phyloP scores from a whole-genome alignment of 345 rosid genomes.

The Gossypium raimondii region DNA sequence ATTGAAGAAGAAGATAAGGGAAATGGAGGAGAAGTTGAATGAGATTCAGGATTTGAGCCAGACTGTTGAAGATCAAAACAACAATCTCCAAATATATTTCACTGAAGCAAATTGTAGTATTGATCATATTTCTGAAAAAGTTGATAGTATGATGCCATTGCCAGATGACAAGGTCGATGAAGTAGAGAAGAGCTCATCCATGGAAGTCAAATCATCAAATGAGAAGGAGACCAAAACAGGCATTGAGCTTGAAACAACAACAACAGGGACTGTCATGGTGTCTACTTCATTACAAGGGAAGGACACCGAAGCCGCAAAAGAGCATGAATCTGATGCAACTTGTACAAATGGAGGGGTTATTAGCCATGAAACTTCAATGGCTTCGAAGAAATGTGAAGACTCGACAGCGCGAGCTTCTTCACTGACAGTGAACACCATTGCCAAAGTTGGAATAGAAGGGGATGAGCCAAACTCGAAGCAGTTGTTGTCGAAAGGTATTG shows the following conservation, averaged over 20 bases:
- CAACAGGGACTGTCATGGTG: no score
- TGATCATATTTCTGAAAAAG: slow-evolving; percentile 41
- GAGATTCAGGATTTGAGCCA: slow-evolving; percentile 49
- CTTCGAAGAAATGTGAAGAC: no score
- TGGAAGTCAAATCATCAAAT: slow-evolving; percentile 19
- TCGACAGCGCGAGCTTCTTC: neutral
- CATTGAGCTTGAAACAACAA: slow-evolving; percentile 5
- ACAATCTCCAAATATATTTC: slow-evolving; percentile 45
- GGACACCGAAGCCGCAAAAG: neutral
- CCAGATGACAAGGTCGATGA: slow-evolving; percentile 36
- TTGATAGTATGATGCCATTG: slow-evolving; percentile 27
- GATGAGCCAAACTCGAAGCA: slow-evolving; percentile 42
- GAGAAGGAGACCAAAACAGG: neutral
- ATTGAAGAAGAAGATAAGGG: slow-evolving; percentile 41
- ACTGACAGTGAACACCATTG: neutral
- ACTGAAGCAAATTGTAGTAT: slow-evolving; percentile 50
- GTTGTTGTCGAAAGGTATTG: slow-evolving; percentile 56
- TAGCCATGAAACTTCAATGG: no score
- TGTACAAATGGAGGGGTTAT: no score
- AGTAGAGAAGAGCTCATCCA: slow-evolving; percentile 17
- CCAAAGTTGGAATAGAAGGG: neutral
- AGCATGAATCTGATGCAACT: neutral
- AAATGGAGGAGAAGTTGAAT: slow-evolving; percentile 57
- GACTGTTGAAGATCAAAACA: slow-evolving; percentile 48
- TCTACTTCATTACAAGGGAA: no score